Percentiles rank a stretch among this genome's conserved stretches.
These are phyloP conservation scores for Perkinsus chesapeaki DNA, from an alignment of 169 alveolate species.

Conservation along the genomic window DNA sequence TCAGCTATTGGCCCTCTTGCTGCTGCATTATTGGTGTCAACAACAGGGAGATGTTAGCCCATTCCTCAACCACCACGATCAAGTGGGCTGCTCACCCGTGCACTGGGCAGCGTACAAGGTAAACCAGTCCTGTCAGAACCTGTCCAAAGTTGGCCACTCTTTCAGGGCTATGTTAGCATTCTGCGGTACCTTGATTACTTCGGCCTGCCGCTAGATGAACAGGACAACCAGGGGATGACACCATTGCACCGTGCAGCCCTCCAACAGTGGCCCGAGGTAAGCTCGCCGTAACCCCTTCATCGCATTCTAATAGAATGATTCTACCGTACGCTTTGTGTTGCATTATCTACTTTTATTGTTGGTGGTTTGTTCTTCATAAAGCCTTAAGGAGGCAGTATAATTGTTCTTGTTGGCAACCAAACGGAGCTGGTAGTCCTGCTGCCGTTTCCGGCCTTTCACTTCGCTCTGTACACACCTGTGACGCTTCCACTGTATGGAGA, in stretches of 20 bases:
- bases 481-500: no score
- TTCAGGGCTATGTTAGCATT: background rate
- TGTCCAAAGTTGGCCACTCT: background rate
- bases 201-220: background rate
- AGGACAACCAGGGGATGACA: background rate
- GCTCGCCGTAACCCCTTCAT: background rate
- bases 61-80: background rate
- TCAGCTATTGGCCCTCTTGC: background rate
- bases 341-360: no score
- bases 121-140: background rate
- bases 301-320: background rate
- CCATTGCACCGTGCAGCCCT: background rate
- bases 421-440: no score
- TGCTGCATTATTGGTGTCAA: background rate
- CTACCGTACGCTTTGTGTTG: background rate
- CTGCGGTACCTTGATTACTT: background rate
- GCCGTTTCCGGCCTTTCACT: no score
- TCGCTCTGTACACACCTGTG: no score
- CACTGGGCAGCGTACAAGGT: background rate
- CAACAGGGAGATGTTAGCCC: background rate
- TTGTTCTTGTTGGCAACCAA: no score
- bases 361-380: no score
- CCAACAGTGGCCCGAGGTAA: background rate
- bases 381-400: no score
- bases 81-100: background rate